phyloP scores from a whole-genome alignment of 176 grass and related monocot genomes.

The Musa itinerans region DNA sequence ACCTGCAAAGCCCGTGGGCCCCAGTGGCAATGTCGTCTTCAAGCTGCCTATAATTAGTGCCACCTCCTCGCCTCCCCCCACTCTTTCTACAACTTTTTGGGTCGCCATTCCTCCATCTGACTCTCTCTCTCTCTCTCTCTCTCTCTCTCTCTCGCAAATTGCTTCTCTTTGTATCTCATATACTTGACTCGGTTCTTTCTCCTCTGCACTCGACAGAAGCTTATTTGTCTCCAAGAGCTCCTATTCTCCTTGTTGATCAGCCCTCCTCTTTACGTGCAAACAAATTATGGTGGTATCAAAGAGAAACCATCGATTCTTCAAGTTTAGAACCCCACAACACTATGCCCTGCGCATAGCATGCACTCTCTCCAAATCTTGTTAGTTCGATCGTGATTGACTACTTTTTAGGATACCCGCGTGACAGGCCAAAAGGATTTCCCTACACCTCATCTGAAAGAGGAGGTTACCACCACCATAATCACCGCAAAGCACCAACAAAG shows the following conservation, averaged over 20 bases:
- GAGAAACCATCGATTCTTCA: conserved; percentile 35
- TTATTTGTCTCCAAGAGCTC: neutral
- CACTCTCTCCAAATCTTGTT: neutral
- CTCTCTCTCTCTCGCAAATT: neutral
- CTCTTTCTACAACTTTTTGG: neutral
- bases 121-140: neutral
- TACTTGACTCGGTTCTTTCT: neutral
- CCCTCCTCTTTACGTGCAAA: conserved; percentile 9
- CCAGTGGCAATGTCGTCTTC: too few species aligned
- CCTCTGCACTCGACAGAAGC: neutral
- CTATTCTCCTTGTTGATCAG: neutral
- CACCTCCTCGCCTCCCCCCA: neutral
- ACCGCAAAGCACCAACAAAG: neutral
- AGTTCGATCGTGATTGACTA: neutral
- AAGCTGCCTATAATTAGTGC: too few species aligned
- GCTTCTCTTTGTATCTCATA: neutral
- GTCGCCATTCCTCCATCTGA: neutral
- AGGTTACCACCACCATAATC: neutral
- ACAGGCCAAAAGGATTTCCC: neutral
- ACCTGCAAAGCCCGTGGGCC: too few species aligned
- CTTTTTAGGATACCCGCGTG: neutral
- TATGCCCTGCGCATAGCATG: neutral
- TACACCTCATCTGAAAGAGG: neutral
- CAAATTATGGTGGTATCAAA: conserved; percentile 28
- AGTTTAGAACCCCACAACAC: conserved; percentile 27